These are phyloP conservation scores for Exserohilum turcica DNA, from an alignment of 2,329 filamentous ascomycete genomes.

Conservation along the genomic window DNA sequence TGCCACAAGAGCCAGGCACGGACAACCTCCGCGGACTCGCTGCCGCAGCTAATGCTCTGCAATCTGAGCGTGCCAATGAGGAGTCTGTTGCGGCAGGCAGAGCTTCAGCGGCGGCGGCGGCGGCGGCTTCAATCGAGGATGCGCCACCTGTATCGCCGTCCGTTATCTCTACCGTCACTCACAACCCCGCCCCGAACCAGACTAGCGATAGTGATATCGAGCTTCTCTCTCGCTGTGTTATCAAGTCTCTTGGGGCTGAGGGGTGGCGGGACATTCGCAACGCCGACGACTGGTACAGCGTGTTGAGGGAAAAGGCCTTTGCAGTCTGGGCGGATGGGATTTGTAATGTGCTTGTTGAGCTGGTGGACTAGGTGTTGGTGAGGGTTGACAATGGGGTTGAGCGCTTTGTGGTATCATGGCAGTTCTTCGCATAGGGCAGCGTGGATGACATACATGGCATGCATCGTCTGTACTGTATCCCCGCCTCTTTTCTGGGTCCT, in stretches of 20 bases:
- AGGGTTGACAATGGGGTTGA: neutral
- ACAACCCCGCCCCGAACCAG: neutral
- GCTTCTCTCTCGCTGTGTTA: constrained; percentile 18
- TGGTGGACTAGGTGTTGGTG: constrained; percentile 12
- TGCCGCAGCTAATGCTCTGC: constrained; percentile 38
- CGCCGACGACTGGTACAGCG: constrained; percentile 33
- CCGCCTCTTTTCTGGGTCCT: neutral
- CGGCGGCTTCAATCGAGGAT: neutral
- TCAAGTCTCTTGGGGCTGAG: constrained; percentile 31
- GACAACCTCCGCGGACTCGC: constrained; percentile 40
- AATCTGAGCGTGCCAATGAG: constrained; percentile 16
- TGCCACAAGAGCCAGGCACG: constrained; percentile 8
- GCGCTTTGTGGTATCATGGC: neutral
- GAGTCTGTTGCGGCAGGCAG: neutral
- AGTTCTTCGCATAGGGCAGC: too few relatives aligned
- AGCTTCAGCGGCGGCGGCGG: neutral
- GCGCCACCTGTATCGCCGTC: neutral
- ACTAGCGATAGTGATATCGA: neutral
- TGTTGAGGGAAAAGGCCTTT: constrained; percentile 32
- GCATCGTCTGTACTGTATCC: neutral
- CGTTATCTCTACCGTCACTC: neutral
- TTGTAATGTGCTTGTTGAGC: constrained; percentile 39
- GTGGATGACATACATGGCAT: neutral
- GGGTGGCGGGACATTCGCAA: constrained; percentile 31
- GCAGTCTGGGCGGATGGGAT: constrained; percentile 42